These are phyloP conservation scores for Crinitomyces ghanaensis DNA, from an alignment of 805 yeast species.

Conservation along the genomic window DNA sequence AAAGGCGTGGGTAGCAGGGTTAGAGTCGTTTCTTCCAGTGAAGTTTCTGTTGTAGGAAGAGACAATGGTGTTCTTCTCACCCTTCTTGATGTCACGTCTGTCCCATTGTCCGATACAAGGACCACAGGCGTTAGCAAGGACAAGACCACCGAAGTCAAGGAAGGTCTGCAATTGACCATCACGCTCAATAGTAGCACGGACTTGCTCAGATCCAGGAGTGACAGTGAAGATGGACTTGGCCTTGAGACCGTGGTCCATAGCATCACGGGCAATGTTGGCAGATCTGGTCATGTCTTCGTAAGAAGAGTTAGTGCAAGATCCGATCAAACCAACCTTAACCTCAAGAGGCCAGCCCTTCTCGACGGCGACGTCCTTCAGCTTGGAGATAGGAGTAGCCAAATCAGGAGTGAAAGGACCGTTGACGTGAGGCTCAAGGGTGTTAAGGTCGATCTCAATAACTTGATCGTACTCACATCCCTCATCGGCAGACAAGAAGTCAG, in stretches of 20 bases:
- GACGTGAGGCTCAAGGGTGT: constrained; percentile 85
- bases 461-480: constrained; percentile 90
- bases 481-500: constrained; percentile 72
- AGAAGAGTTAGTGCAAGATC: constrained; percentile 97
- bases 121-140: constrained; percentile 96
- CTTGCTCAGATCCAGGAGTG: constrained; percentile 97
- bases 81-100: constrained; percentile 83
- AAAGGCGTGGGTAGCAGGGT: constrained; percentile 94
- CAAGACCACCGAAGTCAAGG: constrained; percentile 85
- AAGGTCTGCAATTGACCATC: constrained; percentile 87
- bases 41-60: constrained; percentile 97
- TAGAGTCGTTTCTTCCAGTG: constrained; percentile 96
- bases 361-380: constrained; percentile 72
- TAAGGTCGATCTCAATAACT: constrained; percentile 79
- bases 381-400: constrained; percentile 88
- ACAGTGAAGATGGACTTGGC: constrained; percentile 87
- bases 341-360: constrained; percentile 87
- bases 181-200: constrained; percentile 94
- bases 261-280: constrained; percentile 83
- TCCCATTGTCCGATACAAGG: constrained; percentile 99
- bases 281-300: constrained; percentile 98
- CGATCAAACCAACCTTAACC: constrained; percentile 90
- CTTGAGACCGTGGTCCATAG: constrained; percentile 81
- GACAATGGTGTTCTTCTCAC: constrained; percentile 92
- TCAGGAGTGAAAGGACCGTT: constrained; percentile 99